Conservation (phyloP, 257 asterid genomes). For the Primulina eburnea region DNA sequence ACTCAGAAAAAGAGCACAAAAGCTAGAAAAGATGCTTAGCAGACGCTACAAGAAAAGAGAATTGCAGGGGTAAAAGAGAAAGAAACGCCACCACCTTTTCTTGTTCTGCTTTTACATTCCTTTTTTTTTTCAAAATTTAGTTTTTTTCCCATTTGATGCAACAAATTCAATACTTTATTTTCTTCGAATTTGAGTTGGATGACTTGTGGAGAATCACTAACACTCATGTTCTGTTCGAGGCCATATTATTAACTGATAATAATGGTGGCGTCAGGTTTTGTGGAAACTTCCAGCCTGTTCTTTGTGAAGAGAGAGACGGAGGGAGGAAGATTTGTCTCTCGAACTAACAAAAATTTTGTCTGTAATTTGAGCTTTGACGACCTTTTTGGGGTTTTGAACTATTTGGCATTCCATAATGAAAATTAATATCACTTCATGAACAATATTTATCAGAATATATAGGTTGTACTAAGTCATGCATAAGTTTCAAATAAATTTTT, state of each 20-base stretch:
- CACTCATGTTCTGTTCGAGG: slow-evolving; percentile 29
- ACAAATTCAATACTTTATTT: slow-evolving; percentile 12
- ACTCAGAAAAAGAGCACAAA: slow-evolving; percentile 38
- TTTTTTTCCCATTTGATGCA: slow-evolving; percentile 23
- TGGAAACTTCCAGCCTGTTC: slow-evolving; percentile 70
- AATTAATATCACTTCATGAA: too few relatives aligned
- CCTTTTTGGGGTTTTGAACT: slow-evolving; percentile 32
- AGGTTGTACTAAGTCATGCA: not conserved
- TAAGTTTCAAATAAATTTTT: too few relatives aligned
- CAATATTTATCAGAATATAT: too few relatives aligned
- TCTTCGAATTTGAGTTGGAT: slow-evolving; percentile 30
- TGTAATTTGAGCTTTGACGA: slow-evolving; percentile 50
- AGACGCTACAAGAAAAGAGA: slow-evolving; percentile 62
- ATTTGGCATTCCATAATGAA: slow-evolving; percentile 18
- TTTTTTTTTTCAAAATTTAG: slow-evolving; percentile 13
- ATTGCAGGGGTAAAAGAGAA: slow-evolving; percentile 32
- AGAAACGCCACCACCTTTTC: slow-evolving; percentile 33
- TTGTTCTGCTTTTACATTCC: slow-evolving; percentile 38
- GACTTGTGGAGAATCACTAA: slow-evolving; percentile 30
- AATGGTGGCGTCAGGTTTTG: slow-evolving; percentile 51
- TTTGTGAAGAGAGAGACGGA: slow-evolving; percentile 26
- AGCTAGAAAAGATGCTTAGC: slow-evolving; percentile 61
- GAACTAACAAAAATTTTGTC: slow-evolving; percentile 22
- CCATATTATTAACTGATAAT: slow-evolving; percentile 53
- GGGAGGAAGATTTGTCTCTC: slow-evolving; percentile 3